A percentile compares a stretch with the other conserved stretches of the same genome.
phyloP scores from a whole-genome alignment of 1,284 basidiomycete species.

The Heliocybe sulcata region DNA sequence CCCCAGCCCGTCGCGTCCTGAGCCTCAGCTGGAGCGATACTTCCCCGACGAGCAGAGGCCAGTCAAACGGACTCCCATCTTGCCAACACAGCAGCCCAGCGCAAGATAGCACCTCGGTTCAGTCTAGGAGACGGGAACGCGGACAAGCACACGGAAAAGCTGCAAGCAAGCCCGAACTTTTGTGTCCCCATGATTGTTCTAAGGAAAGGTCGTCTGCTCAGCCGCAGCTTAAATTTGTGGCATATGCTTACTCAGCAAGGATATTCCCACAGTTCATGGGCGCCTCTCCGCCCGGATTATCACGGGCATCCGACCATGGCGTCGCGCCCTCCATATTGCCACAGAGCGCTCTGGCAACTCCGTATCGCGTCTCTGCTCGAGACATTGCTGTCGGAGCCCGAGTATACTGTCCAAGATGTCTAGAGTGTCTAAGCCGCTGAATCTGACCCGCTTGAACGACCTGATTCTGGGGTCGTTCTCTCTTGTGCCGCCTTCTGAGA shows the following conservation, averaged over 20 bases:
- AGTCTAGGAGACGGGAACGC: constrained; percentile 85
- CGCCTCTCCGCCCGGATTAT: neutral
- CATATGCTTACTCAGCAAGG: constrained; percentile 11
- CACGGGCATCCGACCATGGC: neutral
- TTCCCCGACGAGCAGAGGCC: constrained; percentile 36
- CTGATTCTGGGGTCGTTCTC: constrained; percentile 55
- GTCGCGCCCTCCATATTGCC: neutral
- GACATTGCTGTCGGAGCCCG: neutral
- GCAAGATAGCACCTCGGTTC: constrained; percentile 30
- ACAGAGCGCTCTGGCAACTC: too few relatives aligned
- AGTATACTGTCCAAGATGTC: constrained; percentile 29
- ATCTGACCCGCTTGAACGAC: constrained; percentile 46
- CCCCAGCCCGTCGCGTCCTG: constrained; percentile 22
- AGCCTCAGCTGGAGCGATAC: constrained; percentile 45
- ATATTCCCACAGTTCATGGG: constrained; percentile 14
- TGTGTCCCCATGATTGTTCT: constrained; percentile 71
- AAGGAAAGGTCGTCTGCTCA: constrained; percentile 13
- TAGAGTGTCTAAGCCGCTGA: constrained; percentile 22
- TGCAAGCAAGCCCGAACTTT: constrained; percentile 80
- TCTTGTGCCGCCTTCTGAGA: constrained; percentile 47
- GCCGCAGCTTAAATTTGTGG: constrained; percentile 9
- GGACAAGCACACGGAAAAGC: constrained; percentile 76
- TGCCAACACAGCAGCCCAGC: constrained; percentile 24
- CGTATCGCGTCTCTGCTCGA: neutral
- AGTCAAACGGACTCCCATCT: constrained; percentile 31